phyloP scores from a whole-genome alignment of 2,329 filamentous ascomycete genomes.

The Colletotrichum liaoningense region DNA sequence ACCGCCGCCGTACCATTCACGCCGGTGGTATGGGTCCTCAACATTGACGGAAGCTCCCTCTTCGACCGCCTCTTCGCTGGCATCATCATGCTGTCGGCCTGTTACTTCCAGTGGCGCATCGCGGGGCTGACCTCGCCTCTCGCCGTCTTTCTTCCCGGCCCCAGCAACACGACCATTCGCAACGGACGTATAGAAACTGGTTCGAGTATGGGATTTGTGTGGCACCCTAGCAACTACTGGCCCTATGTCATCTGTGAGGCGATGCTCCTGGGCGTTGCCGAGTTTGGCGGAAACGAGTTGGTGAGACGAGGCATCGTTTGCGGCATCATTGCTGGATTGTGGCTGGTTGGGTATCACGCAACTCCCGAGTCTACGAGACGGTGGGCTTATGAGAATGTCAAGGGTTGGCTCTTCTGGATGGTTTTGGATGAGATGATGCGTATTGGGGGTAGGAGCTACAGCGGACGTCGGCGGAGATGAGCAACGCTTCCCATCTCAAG shows the following conservation, averaged over 20 bases:
- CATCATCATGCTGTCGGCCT: conserved; percentile 48
- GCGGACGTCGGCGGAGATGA: conserved; percentile 15
- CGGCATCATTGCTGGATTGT: conserved; percentile 35
- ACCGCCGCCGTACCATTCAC: conserved; percentile 39
- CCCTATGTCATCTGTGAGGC: conserved; percentile 37
- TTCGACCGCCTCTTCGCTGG: conserved; percentile 57
- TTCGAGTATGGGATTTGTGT: conserved; percentile 26
- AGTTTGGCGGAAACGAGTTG: conserved; percentile 38
- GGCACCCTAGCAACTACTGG: conserved; percentile 39
- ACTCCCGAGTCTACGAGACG: conserved; percentile 34
- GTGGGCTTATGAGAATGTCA: conserved; percentile 40
- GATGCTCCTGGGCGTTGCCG: conserved; percentile 36
- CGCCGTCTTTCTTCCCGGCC: conserved; percentile 29
- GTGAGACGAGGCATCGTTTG: conserved; percentile 35
- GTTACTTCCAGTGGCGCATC: conserved; percentile 41
- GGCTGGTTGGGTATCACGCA: conserved; percentile 37
- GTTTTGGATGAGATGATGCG: conserved; percentile 37
- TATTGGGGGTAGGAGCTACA: conserved; percentile 28
- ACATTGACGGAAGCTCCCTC: conserved; percentile 50
- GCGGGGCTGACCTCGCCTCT: conserved; percentile 32
- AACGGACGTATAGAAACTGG: conserved; percentile 34
- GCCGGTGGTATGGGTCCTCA: conserved; percentile 35
- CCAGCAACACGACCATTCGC: conserved; percentile 19
- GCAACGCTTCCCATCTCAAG: too few species aligned
- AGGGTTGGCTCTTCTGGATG: conserved; percentile 36